Evolutionary conservation across 23 red algal species (phyloP).

Genomic region (Gracilaria caudata): DNA sequence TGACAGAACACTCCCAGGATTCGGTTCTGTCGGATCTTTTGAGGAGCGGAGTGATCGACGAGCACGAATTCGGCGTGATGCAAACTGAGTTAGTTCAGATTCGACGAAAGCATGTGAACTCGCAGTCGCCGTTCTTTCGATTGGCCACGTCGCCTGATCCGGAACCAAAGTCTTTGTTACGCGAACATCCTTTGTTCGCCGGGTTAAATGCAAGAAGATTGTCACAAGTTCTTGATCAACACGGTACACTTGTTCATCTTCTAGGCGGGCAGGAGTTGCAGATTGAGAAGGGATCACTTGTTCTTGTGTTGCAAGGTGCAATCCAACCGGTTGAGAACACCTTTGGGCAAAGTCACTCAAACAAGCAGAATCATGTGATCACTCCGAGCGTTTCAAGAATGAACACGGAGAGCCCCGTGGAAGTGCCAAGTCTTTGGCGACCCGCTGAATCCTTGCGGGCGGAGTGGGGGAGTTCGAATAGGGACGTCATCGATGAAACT

Average conservation of each 20-base stretch:
- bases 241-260: slow-evolving; percentile 32
- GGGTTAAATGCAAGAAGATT: slow-evolving; percentile 1
- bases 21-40: slow-evolving; percentile 39
- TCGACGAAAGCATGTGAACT: slow-evolving; percentile 29
- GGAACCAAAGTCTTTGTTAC: slow-evolving; percentile 9
- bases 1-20: slow-evolving; percentile 43
- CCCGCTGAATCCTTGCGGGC: not conserved
- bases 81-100: slow-evolving; percentile 49
- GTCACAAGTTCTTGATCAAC: slow-evolving; percentile 19
- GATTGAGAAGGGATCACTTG: slow-evolving; percentile 40
- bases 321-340: slow-evolving; percentile 37
- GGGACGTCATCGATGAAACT: not conserved
- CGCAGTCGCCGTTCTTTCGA: not conserved
- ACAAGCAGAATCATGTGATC: not conserved
- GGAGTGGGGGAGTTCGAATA: not conserved
- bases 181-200: slow-evolving; percentile 43
- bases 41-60: slow-evolving; percentile 45
- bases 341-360: not conserved
- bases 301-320: slow-evolving; percentile 48
- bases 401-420: not conserved
- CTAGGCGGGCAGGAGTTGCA: slow-evolving; percentile 20
- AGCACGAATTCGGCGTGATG: slow-evolving; percentile 47
- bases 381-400: not conserved
- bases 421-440: not conserved
- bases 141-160: not conserved